Conservation (phyloP, 768 basidiomycete species). For the Artomyces pyxidatus region DNA sequence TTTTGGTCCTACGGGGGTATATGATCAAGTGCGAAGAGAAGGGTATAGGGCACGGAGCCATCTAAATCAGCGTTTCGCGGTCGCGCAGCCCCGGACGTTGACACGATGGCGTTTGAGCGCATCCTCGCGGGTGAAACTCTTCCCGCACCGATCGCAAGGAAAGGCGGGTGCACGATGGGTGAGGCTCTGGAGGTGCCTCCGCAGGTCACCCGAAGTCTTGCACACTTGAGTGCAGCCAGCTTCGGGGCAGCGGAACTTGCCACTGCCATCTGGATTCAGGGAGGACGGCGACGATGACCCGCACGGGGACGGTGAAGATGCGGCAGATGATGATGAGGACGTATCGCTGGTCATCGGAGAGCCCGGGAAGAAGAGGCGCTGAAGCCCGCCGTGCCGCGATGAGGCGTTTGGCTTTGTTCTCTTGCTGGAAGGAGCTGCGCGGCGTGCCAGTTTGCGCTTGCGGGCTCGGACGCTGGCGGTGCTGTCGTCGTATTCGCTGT, state of each 20-base stretch:
- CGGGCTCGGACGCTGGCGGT: not conserved
- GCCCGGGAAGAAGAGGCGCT: not conserved
- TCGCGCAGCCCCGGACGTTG: conserved; percentile 9
- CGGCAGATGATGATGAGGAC: not conserved
- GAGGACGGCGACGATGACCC: not conserved
- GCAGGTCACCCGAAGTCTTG: conserved; percentile 14
- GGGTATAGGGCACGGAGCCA: too few species aligned
- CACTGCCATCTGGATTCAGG: not conserved
- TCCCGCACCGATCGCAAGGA: conserved; percentile 8
- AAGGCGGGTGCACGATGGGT: conserved; percentile 8
- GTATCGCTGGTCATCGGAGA: not conserved
- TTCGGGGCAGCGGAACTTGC: conserved; percentile 9
- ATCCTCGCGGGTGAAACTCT: conserved; percentile 14
- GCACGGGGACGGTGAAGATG: not conserved
- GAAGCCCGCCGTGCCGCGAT: not conserved
- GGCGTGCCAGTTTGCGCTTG: not conserved
- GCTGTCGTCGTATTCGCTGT: not conserved
- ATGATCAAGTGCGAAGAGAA: too few species aligned
- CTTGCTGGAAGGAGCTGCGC: too few species aligned
- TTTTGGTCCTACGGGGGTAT: too few species aligned
- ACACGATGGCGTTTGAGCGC: conserved; percentile 13
- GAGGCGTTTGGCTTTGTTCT: too few species aligned
- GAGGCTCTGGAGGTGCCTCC: conserved; percentile 11
- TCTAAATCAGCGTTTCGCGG: not conserved
- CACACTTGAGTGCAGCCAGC: conserved; percentile 15